phyloP scores from a whole-genome alignment of 768 basidiomycete species.

The Chlorophyllum brunneum region DNA sequence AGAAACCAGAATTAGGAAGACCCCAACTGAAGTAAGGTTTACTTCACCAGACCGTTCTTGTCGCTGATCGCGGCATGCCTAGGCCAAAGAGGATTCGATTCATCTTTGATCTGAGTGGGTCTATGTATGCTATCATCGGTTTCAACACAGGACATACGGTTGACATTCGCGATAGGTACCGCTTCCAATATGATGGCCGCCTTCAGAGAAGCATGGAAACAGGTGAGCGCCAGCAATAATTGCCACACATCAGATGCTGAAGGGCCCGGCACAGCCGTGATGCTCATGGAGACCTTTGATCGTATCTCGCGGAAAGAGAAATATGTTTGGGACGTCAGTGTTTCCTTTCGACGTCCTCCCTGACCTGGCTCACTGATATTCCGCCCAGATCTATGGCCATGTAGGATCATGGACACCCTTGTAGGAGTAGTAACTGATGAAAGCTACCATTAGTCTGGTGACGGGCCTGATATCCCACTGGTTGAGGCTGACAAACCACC shows the following conservation, averaged over 20 bases:
- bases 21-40: slow-evolving; percentile 61
- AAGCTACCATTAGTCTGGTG: slow-evolving; percentile 46
- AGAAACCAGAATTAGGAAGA: slow-evolving; percentile 62
- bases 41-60: neutral
- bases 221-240: slow-evolving; percentile 30
- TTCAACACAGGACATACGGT: neutral
- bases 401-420: slow-evolving; percentile 31
- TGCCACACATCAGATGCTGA: neutral
- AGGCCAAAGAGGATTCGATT: slow-evolving; percentile 69
- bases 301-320: slow-evolving; percentile 62
- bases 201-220: slow-evolving; percentile 62
- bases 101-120: slow-evolving; percentile 66
- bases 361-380: neutral
- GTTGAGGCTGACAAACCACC: slow-evolving; percentile 48
- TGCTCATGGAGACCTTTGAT: slow-evolving; percentile 72
- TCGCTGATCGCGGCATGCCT: neutral
- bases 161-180: slow-evolving; percentile 41
- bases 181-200: slow-evolving; percentile 70
- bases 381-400: slow-evolving; percentile 55
- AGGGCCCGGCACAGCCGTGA: slow-evolving; percentile 47
- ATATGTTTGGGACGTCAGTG: slow-evolving; percentile 72
- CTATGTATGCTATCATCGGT: slow-evolving; percentile 52
- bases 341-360: neutral
- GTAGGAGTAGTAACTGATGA: neutral
- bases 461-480: slow-evolving; percentile 52